phyloP scores from a whole-genome alignment of 805 yeast species.

The Candida ulmi region DNA sequence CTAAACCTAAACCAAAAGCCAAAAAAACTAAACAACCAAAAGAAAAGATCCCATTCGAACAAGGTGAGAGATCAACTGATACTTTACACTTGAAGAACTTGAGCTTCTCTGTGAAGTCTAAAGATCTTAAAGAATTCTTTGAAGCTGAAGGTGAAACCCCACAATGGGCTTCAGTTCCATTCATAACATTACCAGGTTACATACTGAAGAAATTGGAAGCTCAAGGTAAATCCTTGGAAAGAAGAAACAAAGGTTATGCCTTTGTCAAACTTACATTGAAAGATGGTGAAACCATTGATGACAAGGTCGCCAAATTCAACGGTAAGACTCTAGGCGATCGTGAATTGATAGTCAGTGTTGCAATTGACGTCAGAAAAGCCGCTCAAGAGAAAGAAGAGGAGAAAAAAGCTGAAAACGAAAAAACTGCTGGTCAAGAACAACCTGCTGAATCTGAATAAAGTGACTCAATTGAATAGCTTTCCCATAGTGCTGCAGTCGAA shows the following conservation, averaged over 20 bases:
- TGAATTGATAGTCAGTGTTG: slow-evolving; percentile 61
- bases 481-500: too few species aligned
- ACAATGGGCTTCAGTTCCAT: slow-evolving; percentile 55
- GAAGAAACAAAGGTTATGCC: slow-evolving; percentile 57
- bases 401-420: slow-evolving; percentile 6
- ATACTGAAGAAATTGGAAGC: slow-evolving; percentile 39
- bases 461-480: too few species aligned
- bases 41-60: slow-evolving; percentile 29
- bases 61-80: slow-evolving; percentile 35
- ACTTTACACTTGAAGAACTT: slow-evolving; percentile 59
- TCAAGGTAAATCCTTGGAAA: slow-evolving; percentile 39
- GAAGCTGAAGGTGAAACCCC: slow-evolving; percentile 42
- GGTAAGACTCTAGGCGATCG: slow-evolving; percentile 65
- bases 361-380: slow-evolving; percentile 49
- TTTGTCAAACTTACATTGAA: slow-evolving; percentile 43
- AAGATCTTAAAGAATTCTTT: slow-evolving; percentile 46
- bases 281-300: slow-evolving; percentile 41
- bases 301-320: slow-evolving; percentile 63
- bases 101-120: slow-evolving; percentile 54
- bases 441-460: too few species aligned
- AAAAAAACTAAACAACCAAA: slow-evolving; percentile 1
- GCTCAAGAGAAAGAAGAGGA: slow-evolving; percentile 8
- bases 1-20: neutral
- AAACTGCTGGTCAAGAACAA: neutral
- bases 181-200: slow-evolving; percentile 38